Evolutionary conservation across 345 rosid genomes (phyloP).

Genomic region (Litchi chinensis): DNA sequence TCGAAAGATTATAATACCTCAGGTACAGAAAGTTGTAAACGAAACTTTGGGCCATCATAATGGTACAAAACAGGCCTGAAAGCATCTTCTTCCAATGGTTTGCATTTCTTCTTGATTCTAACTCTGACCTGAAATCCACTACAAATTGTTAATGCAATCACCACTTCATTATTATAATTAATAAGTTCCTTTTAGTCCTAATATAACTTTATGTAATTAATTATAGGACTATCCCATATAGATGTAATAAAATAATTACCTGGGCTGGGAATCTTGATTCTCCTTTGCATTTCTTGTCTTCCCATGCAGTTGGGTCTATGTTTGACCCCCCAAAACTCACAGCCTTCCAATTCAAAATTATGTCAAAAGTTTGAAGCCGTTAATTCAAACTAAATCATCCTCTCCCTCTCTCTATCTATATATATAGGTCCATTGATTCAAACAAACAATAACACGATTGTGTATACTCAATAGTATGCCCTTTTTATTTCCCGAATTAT

Average conservation of each 20-base stretch:
- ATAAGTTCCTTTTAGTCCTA: too few relatives aligned
- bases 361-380: background rate
- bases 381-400: background rate
- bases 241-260: background rate
- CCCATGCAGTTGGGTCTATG: constrained; percentile 27
- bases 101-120: constrained; percentile 19
- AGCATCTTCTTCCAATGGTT: constrained; percentile 21
- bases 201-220: background rate
- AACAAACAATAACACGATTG: too few relatives aligned
- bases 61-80: constrained; percentile 21
- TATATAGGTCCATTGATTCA: too few relatives aligned
- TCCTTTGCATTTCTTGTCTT: constrained; percentile 26
- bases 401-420: too few relatives aligned
- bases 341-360: constrained; percentile 9
- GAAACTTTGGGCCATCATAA: constrained; percentile 19
- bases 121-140: constrained; percentile 16
- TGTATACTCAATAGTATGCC: too few relatives aligned
- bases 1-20: background rate
- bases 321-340: constrained; percentile 26
- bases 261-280: constrained; percentile 25
- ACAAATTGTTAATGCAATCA: background rate
- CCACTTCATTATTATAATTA: background rate
- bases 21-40: constrained; percentile 23
- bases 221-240: background rate
- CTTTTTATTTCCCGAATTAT: too few relatives aligned